A percentile compares a stretch with the other conserved stretches of the same genome.
phyloP scores from a whole-genome alignment of 2,329 filamentous ascomycete species.

The Aureobasidium vineae region DNA sequence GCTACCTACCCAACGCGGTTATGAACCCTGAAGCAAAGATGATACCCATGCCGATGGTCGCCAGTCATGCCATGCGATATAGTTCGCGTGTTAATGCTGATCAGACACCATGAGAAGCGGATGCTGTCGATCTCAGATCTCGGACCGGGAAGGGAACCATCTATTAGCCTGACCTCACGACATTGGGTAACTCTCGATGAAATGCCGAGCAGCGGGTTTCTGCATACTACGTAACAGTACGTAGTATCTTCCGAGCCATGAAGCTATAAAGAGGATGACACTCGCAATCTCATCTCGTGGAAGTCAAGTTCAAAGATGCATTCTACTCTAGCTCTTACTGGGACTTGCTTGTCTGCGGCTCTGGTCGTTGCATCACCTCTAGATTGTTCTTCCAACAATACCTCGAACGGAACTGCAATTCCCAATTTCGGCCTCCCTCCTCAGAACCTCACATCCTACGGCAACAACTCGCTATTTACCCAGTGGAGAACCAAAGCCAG shows the following conservation, averaged over 20 bases:
- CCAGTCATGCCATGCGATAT: background rate
- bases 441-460: slow-evolving; percentile 5
- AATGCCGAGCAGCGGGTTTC: background rate
- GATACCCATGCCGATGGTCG: background rate
- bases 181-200: background rate
- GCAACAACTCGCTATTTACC: slow-evolving; percentile 13
- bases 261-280: background rate
- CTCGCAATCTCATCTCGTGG: background rate
- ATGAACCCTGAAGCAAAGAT: too few relatives aligned
- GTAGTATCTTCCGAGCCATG: background rate
- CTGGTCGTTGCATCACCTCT: slow-evolving; percentile 10
- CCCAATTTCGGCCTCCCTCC: slow-evolving; percentile 13
- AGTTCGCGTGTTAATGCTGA: background rate
- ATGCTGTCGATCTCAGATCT: slow-evolving; percentile 6
- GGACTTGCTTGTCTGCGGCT: slow-evolving; percentile 1
- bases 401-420: background rate
- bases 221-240: background rate
- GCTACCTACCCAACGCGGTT: too few relatives aligned
- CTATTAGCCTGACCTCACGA: slow-evolving; percentile 3
- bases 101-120: background rate
- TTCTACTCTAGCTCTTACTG: slow-evolving; percentile 2
- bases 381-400: background rate
- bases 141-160: background rate
- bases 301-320: background rate
- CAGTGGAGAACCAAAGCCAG: slow-evolving; percentile 25